Base-by-base conservation (phyloP, 1,284 basidiomycete genomes). In the Abortiporus biennis region DNA sequence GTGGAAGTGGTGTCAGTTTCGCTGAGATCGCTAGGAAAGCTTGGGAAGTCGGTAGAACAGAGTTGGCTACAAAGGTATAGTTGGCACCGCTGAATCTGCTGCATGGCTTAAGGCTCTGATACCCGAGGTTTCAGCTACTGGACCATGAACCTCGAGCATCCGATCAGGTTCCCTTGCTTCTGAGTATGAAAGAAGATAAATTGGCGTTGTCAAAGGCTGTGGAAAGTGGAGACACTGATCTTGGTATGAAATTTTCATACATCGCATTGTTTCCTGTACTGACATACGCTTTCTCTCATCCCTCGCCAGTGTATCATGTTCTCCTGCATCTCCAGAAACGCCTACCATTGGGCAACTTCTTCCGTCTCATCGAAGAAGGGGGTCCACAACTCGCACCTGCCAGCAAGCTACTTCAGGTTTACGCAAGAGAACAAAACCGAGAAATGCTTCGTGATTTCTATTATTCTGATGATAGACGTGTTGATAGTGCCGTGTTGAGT, bases 381-480 rank as follows among this genome's bases (percentile, higher is more conserved):
- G 88, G 90, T 3, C 70, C 80, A 13, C 68, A 71, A 25, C 76
- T 93, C 3, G 76, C 75, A 1, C 80, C 78, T 17, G 93, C 92
- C 0, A 85, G 68, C 60, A 81, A 62, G 45, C 65, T 95, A 6
- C 70, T 95, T 25, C 85, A 93, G 57, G 87, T 92, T 0, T 96
- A 94, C 59, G 92, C 91, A 1, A 72, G 85, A 29, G 87, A 93
- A 57, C 87, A 91, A 55, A 92, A 98, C 58, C 70, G 85, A 36
- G 92, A 93, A 49, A 85, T 99, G 76, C 69, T 98, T 11, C 75
- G 90, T 13, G 93, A 99, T 61, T 98, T 96, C 62, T 99, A 95
- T 65, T 99, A 95, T 59, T 95, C 95, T 39, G 96, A 99, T 57
- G 96, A 99, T 63, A 75, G 95, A 47, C 74, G 95, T 34, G 85